Percentiles rank a stretch among this genome's conserved stretches.
These are phyloP conservation scores for Austroboletus rostrupii DNA, from an alignment of 1,284 basidiomycete species.

Conservation along the genomic window DNA sequence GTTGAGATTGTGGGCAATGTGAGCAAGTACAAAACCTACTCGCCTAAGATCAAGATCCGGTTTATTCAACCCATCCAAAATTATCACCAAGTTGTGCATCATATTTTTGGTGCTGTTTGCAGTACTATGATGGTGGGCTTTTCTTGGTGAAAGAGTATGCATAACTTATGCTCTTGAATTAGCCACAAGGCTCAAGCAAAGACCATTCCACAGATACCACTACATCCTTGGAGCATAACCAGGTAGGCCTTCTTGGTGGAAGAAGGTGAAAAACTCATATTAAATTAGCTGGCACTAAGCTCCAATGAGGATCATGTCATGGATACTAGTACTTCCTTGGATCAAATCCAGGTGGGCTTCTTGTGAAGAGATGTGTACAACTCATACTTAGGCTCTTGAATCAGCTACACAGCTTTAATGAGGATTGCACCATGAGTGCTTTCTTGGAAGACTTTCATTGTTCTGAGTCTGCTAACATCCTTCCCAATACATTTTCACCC, in stretches of 20 bases:
- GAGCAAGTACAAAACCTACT: neutral
- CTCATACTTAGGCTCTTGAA: neutral
- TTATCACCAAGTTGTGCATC: conserved; percentile 28
- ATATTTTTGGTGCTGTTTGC: conserved; percentile 22
- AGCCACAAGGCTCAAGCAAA: neutral
- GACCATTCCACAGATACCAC: neutral
- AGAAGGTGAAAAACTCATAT: neutral
- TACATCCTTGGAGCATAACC: conserved; percentile 2
- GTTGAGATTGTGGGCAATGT: conserved; percentile 12
- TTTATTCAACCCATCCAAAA: conserved; percentile 12
- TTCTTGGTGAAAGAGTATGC: neutral
- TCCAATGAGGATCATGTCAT: too few species aligned
- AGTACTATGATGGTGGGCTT: neutral
- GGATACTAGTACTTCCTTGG: too few species aligned
- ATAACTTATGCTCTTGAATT: neutral
- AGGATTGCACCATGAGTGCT: neutral
- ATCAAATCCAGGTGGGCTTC: neutral
- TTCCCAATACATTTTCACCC: conserved; percentile 20
- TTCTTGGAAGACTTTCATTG: neutral
- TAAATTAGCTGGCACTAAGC: conserved; percentile 4
- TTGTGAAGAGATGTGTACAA: neutral
- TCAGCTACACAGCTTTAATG: neutral
- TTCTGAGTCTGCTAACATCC: neutral
- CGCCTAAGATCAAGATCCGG: conserved; percentile 8
- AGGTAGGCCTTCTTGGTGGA: conserved; percentile 11